phyloP scores from a whole-genome alignment of 441 rosid genomes.

The Adansonia gregorii region DNA sequence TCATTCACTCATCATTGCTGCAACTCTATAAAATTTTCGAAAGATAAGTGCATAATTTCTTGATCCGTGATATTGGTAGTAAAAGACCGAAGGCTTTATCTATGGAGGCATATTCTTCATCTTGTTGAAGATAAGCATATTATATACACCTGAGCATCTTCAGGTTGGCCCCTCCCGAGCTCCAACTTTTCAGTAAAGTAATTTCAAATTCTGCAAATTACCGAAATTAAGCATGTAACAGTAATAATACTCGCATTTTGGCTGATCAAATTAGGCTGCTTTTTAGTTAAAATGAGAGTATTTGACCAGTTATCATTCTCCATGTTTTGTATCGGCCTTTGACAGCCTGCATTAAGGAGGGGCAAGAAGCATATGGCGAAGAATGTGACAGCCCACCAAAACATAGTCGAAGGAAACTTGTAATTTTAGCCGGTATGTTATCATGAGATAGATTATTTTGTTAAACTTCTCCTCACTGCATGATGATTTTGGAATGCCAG shows the following conservation, averaged over 20 bases:
- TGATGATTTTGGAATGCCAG: too few relatives aligned
- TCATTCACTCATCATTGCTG: slow-evolving; percentile 18
- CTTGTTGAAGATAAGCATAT: background rate
- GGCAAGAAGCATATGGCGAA: slow-evolving; percentile 53
- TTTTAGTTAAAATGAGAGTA: slow-evolving; percentile 1
- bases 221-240: background rate
- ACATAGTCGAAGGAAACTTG: slow-evolving; percentile 47
- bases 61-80: background rate
- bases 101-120: background rate
- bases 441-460: slow-evolving; percentile 6
- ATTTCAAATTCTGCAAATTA: background rate
- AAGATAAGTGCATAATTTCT: background rate
- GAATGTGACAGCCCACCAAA: slow-evolving; percentile 48
- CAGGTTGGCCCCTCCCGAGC: background rate
- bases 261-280: slow-evolving; percentile 3
- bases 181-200: background rate
- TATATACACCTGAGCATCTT: background rate
- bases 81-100: background rate
- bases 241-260: background rate
- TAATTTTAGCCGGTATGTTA: slow-evolving; percentile 64
- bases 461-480: background rate
- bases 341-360: slow-evolving; percentile 69
- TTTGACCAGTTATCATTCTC: background rate
- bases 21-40: background rate
- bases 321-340: background rate